Percentiles rank a stretch among this genome's conserved stretches.
Evolutionary conservation across 345 rosid species (phyloP).

Genomic region (Citrus cavaleriei): DNA sequence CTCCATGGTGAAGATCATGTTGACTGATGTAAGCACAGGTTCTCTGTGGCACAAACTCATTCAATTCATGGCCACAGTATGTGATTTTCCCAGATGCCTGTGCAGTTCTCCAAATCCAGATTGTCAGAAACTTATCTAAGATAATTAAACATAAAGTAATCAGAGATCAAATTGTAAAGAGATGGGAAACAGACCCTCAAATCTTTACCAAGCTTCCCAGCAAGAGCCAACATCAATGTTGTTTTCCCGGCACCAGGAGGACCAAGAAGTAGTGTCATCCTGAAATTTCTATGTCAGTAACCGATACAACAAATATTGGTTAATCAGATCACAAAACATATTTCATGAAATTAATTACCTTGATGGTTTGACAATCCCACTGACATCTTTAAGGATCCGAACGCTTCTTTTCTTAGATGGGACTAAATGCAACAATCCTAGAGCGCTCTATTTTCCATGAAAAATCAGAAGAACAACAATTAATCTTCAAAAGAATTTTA

Average conservation of each 20-base stretch:
- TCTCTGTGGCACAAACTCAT: conserved; percentile 61
- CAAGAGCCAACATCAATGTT: conserved; percentile 48
- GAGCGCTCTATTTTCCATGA: conserved; percentile 37
- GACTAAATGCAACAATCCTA: conserved; percentile 51
- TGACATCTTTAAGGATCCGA: conserved; percentile 58
- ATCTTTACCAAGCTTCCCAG: conserved; percentile 47
- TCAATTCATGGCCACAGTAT: conserved; percentile 54
- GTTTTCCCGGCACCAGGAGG: conserved; percentile 75
- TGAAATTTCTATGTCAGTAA: conserved; percentile 11
- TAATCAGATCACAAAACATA: background rate
- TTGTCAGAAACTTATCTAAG: background rate
- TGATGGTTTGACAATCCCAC: conserved; percentile 68
- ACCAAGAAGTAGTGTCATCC: conserved; percentile 63
- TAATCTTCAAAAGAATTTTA: too few relatives aligned
- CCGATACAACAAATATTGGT: background rate
- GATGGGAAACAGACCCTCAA: conserved; percentile 37
- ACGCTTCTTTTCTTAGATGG: conserved; percentile 74
- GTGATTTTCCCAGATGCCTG: conserved; percentile 56
- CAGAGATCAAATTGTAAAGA: background rate
- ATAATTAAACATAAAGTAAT: background rate
- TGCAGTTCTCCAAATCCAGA: background rate
- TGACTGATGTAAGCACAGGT: conserved; percentile 70
- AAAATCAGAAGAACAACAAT: background rate
- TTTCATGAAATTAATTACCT: conserved; percentile 35
- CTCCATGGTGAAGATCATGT: conserved; percentile 55